A percentile compares a stretch with the other conserved stretches of the same genome.
These are phyloP conservation scores for Picochlorum costavermella DNA, from an alignment of 139 green algal genomes.

Conservation along the genomic window DNA sequence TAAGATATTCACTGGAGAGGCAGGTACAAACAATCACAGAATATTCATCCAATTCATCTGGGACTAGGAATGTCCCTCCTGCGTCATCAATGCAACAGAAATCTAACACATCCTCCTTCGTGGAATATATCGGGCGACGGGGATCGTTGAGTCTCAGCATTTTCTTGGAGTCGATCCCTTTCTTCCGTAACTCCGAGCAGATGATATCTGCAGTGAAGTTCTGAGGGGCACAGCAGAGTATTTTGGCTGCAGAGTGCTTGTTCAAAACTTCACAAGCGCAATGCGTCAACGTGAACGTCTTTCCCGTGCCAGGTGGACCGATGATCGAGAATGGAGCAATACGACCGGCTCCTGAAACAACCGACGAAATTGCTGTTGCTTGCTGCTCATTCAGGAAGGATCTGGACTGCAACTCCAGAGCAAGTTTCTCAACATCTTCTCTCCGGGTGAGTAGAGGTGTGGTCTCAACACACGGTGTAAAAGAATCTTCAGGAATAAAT, in stretches of 20 bases:
- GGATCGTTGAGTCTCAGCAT: constrained; percentile 52
- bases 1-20: constrained; percentile 10
- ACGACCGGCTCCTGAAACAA: constrained; percentile 31
- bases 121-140: constrained; percentile 19
- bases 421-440: not conserved
- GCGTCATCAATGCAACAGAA: constrained; percentile 19
- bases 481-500: too few species aligned
- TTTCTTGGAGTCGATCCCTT: constrained; percentile 7
- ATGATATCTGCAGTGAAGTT: constrained; percentile 52
- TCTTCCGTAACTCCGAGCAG: constrained; percentile 23
- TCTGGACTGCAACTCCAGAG: not conserved
- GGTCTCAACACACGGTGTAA: too few species aligned
- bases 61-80: constrained; percentile 20
- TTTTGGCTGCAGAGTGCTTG: constrained; percentile 10
- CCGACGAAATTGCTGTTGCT: constrained; percentile 35
- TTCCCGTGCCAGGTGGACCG: constrained; percentile 63
- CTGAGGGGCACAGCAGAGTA: constrained; percentile 40
- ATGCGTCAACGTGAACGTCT: constrained; percentile 65
- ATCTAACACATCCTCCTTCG: constrained; percentile 34
- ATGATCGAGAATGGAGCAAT: constrained; percentile 42
- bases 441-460: too few species aligned
- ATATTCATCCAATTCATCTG: constrained; percentile 1
- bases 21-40: constrained; percentile 41
- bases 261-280: constrained; percentile 35
- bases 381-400: constrained; percentile 50